Conservation (phyloP, 345 rosid species). For the Fremontodendron californicum region DNA sequence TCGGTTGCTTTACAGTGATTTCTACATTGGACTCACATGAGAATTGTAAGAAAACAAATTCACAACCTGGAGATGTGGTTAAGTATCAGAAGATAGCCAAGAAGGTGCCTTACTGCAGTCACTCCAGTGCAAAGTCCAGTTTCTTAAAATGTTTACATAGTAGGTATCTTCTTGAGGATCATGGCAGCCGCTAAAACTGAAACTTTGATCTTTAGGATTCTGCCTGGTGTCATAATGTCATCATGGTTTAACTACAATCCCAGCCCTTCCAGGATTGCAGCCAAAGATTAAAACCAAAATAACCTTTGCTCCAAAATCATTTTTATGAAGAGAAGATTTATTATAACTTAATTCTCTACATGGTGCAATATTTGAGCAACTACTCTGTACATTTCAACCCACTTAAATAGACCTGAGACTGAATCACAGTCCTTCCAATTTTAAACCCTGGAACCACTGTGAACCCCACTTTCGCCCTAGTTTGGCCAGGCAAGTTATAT, state of each 20-base stretch:
- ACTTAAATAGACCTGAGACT: conserved; percentile 70
- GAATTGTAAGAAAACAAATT: conserved; percentile 16
- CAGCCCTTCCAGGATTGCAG: conserved; percentile 2
- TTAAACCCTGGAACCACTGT: conserved; percentile 91
- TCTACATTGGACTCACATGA: conserved; percentile 24
- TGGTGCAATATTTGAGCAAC: conserved; percentile 10
- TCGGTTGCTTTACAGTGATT: conserved; percentile 32
- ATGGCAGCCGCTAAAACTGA: conserved; percentile 7
- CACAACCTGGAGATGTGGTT: conserved; percentile 5
- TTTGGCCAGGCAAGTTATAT: conserved; percentile 28
- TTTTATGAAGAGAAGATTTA: background rate
- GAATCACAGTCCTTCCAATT: conserved; percentile 66
- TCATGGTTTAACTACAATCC: background rate
- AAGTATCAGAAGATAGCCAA: conserved; percentile 8
- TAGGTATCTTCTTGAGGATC: conserved; percentile 8
- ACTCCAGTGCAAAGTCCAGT: background rate
- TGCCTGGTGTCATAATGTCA: background rate
- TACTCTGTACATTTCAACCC: conserved; percentile 43
- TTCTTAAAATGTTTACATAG: conserved; percentile 5
- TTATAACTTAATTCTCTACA: conserved; percentile 12
- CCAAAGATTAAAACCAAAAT: conserved; percentile 14
- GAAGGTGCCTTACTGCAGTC: conserved; percentile 10
- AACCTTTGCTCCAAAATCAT: conserved; percentile 3
- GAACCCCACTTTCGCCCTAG: conserved; percentile 67
- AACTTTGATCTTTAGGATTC: conserved; percentile 21